phyloP scores from a whole-genome alignment of 345 rosid genomes.

The Gynandropsis gynandra region DNA sequence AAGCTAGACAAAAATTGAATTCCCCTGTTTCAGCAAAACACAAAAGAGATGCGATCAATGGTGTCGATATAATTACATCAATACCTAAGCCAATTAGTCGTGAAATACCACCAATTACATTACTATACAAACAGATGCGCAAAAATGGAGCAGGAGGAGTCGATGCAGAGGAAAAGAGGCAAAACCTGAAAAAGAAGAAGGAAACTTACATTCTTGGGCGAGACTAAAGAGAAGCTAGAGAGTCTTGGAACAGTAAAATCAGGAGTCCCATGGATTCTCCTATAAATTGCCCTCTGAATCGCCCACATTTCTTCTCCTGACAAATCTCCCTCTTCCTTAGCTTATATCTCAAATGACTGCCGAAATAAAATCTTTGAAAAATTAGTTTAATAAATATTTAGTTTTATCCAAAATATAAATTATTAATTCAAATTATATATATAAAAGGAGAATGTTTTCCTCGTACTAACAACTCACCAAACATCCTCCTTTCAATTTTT shows the following conservation, averaged over 20 bases:
- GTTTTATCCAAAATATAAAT: no score
- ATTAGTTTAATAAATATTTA: no score
- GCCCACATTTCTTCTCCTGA: slow-evolving; percentile 22
- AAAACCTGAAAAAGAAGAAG: neutral
- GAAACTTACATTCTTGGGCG: slow-evolving; percentile 54
- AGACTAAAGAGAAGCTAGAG: slow-evolving; percentile 40
- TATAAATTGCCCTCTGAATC: slow-evolving; percentile 27
- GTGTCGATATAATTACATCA: neutral
- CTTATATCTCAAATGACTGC: no score
- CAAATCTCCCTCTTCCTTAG: no score
- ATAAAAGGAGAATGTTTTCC: no score
- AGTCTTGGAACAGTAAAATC: slow-evolving; percentile 35
- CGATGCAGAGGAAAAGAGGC: neutral
- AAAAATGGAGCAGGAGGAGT: neutral
- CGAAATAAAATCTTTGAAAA: no score
- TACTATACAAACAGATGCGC: neutral
- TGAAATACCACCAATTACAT: neutral
- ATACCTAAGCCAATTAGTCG: neutral
- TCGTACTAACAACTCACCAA: no score
- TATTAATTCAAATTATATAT: no score
- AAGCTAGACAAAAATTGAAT: no score
- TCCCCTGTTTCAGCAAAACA: no score
- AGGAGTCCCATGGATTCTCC: slow-evolving; percentile 32
- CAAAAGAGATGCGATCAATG: neutral
- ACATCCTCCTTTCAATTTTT: no score